Base-by-base conservation (phyloP, 352 stramenopile genomes). In the Phytophthora agathidicida region DNA sequence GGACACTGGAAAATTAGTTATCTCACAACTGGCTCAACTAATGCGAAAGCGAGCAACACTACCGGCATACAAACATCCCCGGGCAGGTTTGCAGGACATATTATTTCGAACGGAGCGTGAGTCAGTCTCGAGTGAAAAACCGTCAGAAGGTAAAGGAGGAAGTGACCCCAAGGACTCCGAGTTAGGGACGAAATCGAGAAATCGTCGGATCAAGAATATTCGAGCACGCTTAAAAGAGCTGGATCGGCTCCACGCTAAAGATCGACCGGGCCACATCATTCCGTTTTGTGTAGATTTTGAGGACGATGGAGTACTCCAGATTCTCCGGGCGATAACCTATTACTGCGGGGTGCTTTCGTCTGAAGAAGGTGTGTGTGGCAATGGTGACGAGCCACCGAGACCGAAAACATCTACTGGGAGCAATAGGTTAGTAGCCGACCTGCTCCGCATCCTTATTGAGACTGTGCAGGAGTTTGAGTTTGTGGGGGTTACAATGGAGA, bases 241-340 rank as follows among this genome's bases (percentile, higher is more conserved):
- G 23, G 55, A 77, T 14, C 57, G 74, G 9, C 30, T 83, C 35
- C 27, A 41, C 19, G 16, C 62, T 7, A 47, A 50, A 7, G 80
- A 93, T 72, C 52, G 52, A 33, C 65, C 63, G 13, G 83, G 80
- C 13, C 84, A 88, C 42, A 65, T 80, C 27, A 68, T 90, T 30
- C 83, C 83, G 1, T 92, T 88, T 60, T 86, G 65, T 31, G 48
- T 83, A 8, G 78, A 89, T 51, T 89, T 90, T 53, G 48, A 68
- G 9, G 72, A 86, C 27, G 19, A 61, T 4, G 73, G 77, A n/a
- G 27, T 87, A 16, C 32, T 79, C 6, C 58, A 69, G 20, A 60
- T 80, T 57, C 43, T 82, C 10, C 42, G 37, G 46, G 70, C 67
- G 24, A 59, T 76, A 3, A 60, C 27, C 17, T 46, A 61, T 45